Evolutionary conservation across 331 rosid genomes (phyloP).

Genomic region (Quercus lobata): DNA sequence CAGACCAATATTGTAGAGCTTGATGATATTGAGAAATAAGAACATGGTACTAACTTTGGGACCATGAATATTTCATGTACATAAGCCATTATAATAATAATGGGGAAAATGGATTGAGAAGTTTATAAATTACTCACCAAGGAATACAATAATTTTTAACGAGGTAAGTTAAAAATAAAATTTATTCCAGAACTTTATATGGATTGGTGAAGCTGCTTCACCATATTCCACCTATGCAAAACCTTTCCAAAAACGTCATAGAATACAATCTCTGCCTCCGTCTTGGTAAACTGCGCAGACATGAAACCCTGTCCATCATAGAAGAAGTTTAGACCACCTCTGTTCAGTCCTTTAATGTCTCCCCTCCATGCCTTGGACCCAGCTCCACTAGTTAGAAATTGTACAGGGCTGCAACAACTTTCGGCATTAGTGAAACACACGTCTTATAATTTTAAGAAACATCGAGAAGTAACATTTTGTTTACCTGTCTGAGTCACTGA

Average conservation of each 20-base stretch:
- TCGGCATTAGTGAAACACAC: not conserved
- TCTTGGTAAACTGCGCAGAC: constrained; percentile 48
- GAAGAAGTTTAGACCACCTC: constrained; percentile 48
- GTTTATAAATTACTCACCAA: not conserved
- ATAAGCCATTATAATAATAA: not conserved
- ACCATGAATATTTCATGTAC: too few species aligned
- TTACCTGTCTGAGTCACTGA: constrained; percentile 61
- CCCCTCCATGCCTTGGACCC: constrained; percentile 96
- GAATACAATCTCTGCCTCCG: constrained; percentile 43
- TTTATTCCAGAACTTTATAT: constrained; percentile 12
- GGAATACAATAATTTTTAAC: not conserved
- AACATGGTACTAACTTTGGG: too few species aligned
- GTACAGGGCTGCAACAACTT: constrained; percentile 49
- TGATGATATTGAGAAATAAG: too few species aligned
- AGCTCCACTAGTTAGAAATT: constrained; percentile 65
- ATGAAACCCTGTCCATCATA: constrained; percentile 87
- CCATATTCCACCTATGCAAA: constrained; percentile 30
- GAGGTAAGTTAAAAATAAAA: not conserved
- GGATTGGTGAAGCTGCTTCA: constrained; percentile 44
- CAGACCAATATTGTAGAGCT: too few species aligned
- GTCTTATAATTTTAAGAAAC: not conserved
- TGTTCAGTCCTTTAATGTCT: constrained; percentile 25
- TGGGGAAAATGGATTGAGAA: not conserved
- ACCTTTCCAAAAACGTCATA: constrained; percentile 56
- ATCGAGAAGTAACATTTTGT: not conserved